Conservation (phyloP, 768 basidiomycete genomes). For the Tylopilus sp. region DNA sequence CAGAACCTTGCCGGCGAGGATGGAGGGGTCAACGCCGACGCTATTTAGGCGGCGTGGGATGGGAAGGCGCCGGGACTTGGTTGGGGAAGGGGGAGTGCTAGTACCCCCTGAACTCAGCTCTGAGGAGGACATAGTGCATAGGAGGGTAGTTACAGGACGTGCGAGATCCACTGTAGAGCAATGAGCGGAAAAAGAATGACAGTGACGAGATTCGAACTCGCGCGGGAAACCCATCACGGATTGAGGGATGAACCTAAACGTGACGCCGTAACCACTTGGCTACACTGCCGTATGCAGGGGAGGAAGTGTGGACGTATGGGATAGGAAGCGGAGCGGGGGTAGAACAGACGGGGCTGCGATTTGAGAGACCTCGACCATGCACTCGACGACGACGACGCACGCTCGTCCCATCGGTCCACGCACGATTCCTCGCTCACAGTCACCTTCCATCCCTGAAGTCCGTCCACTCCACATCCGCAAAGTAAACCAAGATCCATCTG, state of each 20-base stretch:
- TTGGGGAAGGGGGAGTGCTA: constrained; percentile 21
- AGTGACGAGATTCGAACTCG: constrained; percentile 62
- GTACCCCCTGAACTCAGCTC: constrained; percentile 10
- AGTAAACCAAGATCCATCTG: constrained; percentile 23
- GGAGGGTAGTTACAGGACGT: constrained; percentile 8
- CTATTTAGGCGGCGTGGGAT: constrained; percentile 31
- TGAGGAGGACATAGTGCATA: constrained; percentile 16
- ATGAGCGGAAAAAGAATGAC: constrained; percentile 32
- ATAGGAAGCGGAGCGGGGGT: neutral
- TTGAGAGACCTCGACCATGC: constrained; percentile 31
- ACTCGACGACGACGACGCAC: constrained; percentile 17
- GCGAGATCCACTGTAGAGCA: constrained; percentile 11
- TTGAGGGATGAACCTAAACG: constrained; percentile 43
- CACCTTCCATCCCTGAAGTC: constrained; percentile 37
- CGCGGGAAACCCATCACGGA: constrained; percentile 58
- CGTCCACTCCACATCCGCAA: constrained; percentile 44
- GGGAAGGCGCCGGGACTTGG: constrained; percentile 32
- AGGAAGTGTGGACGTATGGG: neutral
- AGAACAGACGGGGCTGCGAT: constrained; percentile 12
- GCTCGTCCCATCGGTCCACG: constrained; percentile 53
- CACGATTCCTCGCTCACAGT: constrained; percentile 39
- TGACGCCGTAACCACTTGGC: constrained; percentile 61
- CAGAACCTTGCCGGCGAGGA: constrained; percentile 44
- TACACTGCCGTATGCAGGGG: constrained; percentile 40
- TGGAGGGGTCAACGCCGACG: constrained; percentile 38